A percentile compares a stretch with the other conserved stretches of the same genome.
These are phyloP conservation scores for Globisporangium viniferum DNA, from an alignment of 352 stramenopile species.

Conservation along the genomic window DNA sequence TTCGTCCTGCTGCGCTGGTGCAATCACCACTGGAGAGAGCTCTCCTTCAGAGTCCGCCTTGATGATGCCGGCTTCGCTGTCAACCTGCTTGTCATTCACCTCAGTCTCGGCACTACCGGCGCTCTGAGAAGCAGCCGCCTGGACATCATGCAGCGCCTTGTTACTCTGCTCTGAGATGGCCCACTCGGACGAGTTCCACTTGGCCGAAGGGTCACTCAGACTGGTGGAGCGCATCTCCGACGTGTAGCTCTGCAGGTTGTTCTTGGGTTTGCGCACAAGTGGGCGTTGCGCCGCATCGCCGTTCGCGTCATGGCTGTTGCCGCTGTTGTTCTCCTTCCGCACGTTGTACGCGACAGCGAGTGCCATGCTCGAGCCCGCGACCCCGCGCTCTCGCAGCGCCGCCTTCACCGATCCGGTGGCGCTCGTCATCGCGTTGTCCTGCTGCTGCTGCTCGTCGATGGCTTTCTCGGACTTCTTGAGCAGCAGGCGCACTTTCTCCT, in stretches of 20 bases:
- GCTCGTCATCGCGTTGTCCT: slow-evolving; percentile 20
- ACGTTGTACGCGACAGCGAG: slow-evolving; percentile 47
- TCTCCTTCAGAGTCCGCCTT: not conserved
- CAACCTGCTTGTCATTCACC: not conserved
- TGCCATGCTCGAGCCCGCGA: slow-evolving; percentile 59
- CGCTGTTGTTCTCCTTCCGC: slow-evolving; percentile 19
- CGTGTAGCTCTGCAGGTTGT: slow-evolving; percentile 16
- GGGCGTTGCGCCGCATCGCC: not conserved
- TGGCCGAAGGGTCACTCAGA: not conserved
- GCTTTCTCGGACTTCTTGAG: slow-evolving; percentile 47
- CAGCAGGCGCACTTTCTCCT: slow-evolving; percentile 56
- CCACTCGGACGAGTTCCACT: slow-evolving; percentile 18
- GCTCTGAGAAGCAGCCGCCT: not conserved
- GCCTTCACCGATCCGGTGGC: slow-evolving; percentile 21
- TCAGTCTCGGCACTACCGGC: not conserved
- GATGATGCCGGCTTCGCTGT: not conserved
- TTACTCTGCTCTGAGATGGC: not conserved
- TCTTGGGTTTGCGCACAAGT: slow-evolving; percentile 15
- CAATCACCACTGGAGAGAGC: not conserved
- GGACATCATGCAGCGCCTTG: slow-evolving; percentile 3
- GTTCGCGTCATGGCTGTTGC: not conserved
- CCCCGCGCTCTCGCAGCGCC: slow-evolving; percentile 26
- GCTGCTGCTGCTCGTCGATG: slow-evolving; percentile 29
- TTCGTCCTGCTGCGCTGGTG: not conserved
- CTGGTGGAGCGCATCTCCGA: slow-evolving; percentile 14